Evolutionary conservation across 2,329 filamentous ascomycete genomes (phyloP).

Genomic region (Fusarium sp.): DNA sequence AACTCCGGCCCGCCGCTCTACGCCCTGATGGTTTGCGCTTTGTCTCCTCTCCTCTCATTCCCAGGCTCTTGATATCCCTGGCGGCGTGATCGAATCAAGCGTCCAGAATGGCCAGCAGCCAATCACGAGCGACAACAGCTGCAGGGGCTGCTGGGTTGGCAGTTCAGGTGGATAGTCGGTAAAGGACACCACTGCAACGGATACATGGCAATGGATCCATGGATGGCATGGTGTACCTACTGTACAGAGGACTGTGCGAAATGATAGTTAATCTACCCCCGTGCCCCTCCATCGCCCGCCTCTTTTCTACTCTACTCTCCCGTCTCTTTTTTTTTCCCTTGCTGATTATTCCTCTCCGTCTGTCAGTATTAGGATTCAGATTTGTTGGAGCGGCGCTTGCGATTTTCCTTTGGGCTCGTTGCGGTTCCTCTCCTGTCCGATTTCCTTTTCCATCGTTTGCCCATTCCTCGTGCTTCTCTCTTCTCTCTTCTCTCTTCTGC

Average conservation of each 20-base stretch:
- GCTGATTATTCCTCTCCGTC: too few relatives aligned
- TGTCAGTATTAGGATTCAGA: constrained; percentile 23
- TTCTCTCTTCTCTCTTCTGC: constrained; percentile 4
- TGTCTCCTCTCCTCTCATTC: constrained; percentile 24
- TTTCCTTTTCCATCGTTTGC: constrained; percentile 22
- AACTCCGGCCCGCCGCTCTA: constrained; percentile 9
- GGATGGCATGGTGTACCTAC: constrained; percentile 9
- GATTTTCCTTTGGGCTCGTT: constrained; percentile 37
- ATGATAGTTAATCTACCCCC: constrained; percentile 15
- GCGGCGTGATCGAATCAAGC: constrained; percentile 19
- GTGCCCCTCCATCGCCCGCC: constrained; percentile 22
- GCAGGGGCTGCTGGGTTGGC: constrained; percentile 23
- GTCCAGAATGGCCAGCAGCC: constrained; percentile 19
- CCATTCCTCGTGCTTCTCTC: constrained; percentile 14
- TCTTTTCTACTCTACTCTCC: constrained; percentile 19
- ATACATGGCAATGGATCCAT: background rate
- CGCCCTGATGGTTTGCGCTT: constrained; percentile 19
- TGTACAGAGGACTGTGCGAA: constrained; percentile 27
- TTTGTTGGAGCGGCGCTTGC: constrained; percentile 32
- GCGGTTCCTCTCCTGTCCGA: constrained; percentile 30
- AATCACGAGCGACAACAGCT: constrained; percentile 23
- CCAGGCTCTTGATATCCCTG: constrained; percentile 30
- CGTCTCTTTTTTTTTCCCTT: constrained; percentile 17
- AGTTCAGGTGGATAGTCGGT: constrained; percentile 23
- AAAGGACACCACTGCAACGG: constrained; percentile 14